Evolutionary conservation across 2,329 filamentous ascomycete genomes (phyloP).

Genomic region (Fusarium keratoplasticum): DNA sequence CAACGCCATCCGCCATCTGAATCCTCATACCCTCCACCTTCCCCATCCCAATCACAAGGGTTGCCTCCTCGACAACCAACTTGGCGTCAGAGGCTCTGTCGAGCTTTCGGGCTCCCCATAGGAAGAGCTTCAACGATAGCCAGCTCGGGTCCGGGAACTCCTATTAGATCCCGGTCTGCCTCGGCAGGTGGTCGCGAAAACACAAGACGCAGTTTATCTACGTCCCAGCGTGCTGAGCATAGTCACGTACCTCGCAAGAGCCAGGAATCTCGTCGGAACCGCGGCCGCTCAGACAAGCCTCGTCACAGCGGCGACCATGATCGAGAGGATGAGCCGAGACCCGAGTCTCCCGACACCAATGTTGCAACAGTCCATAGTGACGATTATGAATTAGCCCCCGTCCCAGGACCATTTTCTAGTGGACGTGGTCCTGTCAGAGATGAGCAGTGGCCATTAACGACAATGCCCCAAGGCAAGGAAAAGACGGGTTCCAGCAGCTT

Average conservation of each 20-base stretch:
- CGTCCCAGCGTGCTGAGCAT: background rate
- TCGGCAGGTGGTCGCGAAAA: background rate
- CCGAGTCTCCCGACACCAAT: conserved; percentile 43
- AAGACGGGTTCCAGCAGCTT: background rate
- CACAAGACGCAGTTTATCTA: background rate
- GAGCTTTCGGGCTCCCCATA: conserved; percentile 44
- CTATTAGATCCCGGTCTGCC: background rate
- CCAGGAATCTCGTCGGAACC: background rate
- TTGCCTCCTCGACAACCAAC: conserved; percentile 30
- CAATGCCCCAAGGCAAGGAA: background rate
- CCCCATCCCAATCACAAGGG: background rate
- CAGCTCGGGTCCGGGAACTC: conserved; percentile 39
- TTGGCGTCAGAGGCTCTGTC: conserved; percentile 46
- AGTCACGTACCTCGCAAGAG: background rate
- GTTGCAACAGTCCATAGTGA: conserved; percentile 53
- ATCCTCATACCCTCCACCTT: background rate
- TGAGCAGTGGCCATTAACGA: background rate
- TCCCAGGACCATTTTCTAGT: background rate
- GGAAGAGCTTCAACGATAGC: conserved; percentile 52
- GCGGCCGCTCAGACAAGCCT: background rate
- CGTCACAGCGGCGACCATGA: background rate
- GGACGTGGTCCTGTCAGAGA: background rate
- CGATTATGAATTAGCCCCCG: conserved; percentile 44
- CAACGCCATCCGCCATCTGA: background rate
- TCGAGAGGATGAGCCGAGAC: background rate